Evolutionary conservation across 768 basidiomycete genomes (phyloP).

Genomic region (Fomitopsis serialis): DNA sequence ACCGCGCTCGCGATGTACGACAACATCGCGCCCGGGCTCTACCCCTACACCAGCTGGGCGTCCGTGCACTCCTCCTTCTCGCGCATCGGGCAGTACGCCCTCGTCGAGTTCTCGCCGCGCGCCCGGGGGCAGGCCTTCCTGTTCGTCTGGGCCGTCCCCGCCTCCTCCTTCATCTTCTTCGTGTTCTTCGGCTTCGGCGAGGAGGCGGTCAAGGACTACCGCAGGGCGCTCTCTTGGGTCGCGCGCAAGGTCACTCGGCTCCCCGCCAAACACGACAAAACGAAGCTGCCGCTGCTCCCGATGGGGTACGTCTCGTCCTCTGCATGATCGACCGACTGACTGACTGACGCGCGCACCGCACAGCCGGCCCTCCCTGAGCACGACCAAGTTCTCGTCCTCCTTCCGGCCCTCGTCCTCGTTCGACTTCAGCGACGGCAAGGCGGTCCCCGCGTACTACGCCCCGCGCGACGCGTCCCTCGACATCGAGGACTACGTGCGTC

Average conservation of each 20-base stretch:
- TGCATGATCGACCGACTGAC: neutral
- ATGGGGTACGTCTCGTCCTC: neutral
- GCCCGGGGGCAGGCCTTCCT: constrained; percentile 17
- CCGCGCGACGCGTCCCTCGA: neutral
- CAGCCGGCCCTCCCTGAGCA: neutral
- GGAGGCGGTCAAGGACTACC: constrained; percentile 30
- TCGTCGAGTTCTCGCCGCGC: constrained; percentile 3
- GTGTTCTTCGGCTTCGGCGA: constrained; percentile 10
- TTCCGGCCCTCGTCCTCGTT: neutral
- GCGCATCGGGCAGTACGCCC: constrained; percentile 17
- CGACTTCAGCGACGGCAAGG: constrained; percentile 1
- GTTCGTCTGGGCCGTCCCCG: constrained; percentile 15
- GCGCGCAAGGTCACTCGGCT: neutral
- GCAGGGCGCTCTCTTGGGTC: neutral
- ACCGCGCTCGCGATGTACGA: constrained; percentile 11
- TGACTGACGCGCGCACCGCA: neutral
- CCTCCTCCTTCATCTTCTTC: constrained; percentile 11
- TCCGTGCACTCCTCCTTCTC: constrained; percentile 28
- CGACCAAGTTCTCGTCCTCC: neutral
- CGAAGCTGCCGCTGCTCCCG: neutral
- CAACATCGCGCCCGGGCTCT: constrained; percentile 12
- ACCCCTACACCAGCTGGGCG: constrained; percentile 24
- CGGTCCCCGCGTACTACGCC: neutral
- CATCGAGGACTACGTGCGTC: neutral
- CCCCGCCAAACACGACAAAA: neutral